Conservation (phyloP, 2,329 filamentous ascomycete genomes). For the Hymenoscyphus repandus region DNA sequence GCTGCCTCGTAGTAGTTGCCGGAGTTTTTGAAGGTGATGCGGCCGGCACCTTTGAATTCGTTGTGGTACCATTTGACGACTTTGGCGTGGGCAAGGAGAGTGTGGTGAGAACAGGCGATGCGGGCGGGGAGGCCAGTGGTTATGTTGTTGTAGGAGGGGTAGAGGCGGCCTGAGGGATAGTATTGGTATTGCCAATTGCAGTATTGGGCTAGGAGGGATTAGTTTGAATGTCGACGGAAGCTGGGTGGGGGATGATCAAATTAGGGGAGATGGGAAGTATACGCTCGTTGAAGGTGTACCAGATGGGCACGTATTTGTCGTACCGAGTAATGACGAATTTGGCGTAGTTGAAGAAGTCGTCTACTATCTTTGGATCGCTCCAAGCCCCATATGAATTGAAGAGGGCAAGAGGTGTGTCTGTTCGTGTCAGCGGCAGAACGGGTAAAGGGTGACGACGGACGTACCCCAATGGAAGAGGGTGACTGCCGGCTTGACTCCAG, state of each 20-base stretch:
- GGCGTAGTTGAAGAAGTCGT: constrained; percentile 48
- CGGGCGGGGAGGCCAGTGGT: constrained; percentile 36
- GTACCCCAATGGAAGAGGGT: constrained; percentile 41
- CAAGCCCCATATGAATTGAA: constrained; percentile 40
- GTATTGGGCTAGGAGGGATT: constrained; percentile 32
- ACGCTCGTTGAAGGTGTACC: constrained; percentile 53
- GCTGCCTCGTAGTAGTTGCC: constrained; percentile 42
- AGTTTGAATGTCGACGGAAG: neutral
- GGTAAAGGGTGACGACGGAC: neutral
- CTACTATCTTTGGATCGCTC: constrained; percentile 42
- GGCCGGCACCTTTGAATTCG: constrained; percentile 44
- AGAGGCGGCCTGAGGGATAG: constrained; percentile 40
- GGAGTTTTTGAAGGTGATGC: constrained; percentile 42
- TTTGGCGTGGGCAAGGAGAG: constrained; percentile 44
- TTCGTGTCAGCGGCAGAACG: neutral
- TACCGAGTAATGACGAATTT: constrained; percentile 47
- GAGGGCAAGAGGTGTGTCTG: constrained; percentile 30
- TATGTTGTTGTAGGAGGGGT: constrained; percentile 39
- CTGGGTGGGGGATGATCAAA: neutral
- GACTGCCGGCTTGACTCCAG: constrained; percentile 44
- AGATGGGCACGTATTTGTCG: constrained; percentile 45
- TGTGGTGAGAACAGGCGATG: constrained; percentile 40
- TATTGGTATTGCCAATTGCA: constrained; percentile 43
- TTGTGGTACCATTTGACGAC: constrained; percentile 51
- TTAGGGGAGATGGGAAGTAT: constrained; percentile 24